Base-by-base conservation (phyloP, 208 protist species). In the Strigomonas culicis region DNA sequence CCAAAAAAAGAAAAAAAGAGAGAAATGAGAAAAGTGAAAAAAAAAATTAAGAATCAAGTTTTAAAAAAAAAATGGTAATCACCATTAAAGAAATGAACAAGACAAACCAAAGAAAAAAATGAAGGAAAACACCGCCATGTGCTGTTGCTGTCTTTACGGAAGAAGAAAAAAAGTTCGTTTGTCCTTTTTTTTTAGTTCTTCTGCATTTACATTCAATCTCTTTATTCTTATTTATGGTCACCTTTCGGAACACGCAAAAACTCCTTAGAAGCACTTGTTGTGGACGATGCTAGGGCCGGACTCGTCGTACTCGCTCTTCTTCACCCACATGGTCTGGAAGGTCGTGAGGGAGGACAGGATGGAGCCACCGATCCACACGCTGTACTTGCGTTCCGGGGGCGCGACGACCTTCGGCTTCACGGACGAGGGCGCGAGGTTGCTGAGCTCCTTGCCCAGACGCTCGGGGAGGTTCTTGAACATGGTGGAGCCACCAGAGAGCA, bases 231-330 rank as follows among this genome's bases (percentile, higher is more conserved):
- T 52, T 21, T 52, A 24, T 52, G 8, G 19, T 22, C 6, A 52
- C 47, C 15, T 10, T 8, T 27, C 15, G 52, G 32, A 36, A 11
- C n/a, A 27, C 49, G 27, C 49, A 55, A 24, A 55, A 55, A 55
- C 17, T 30, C 7, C 49, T 84, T 88, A 97, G 66, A 97, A 98
- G 81, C 98, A 99, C 77, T 99, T 99, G 74, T 90, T 92, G 88
- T 99, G 97, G n/a, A 99, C 95, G 62, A 99, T 99, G 39, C 80
- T 78, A 11, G 98, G 90, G 25, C 98, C 98, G 47, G 77, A 75
- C 81, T 99, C 98, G 56, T 99, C 96, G 74, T 99, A 99, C 75
- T 99, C 98, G 63, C 97, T 82, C 82, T 99, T 98, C 64, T 97
- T 95, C 65, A 99, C 98, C 97, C 98, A 99, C 91, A 98, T 98